phyloP scores from a whole-genome alignment of 2,329 filamentous ascomycete genomes.

The Ophiostoma piceae region DNA sequence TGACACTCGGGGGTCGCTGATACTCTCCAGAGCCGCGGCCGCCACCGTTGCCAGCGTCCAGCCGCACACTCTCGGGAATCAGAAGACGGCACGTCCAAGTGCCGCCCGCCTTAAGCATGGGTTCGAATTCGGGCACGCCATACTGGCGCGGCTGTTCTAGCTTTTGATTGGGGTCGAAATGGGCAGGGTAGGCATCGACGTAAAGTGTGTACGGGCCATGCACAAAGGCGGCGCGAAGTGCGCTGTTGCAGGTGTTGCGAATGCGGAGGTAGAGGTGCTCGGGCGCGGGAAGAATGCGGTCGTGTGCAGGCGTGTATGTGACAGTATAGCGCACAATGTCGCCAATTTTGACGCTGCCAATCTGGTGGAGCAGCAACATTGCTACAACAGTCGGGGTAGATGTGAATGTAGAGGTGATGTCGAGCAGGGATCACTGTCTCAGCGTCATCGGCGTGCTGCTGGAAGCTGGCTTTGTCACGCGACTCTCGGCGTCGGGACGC shows the following conservation, averaged over 20 bases:
- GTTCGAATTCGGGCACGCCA: constrained; percentile 86
- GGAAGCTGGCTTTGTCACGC: constrained; percentile 20
- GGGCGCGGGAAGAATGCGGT: constrained; percentile 85
- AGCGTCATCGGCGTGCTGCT: constrained; percentile 10
- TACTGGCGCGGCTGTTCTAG: constrained; percentile 63
- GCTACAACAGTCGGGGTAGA: constrained; percentile 24
- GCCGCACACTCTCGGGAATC: constrained; percentile 72
- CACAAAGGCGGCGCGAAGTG: constrained; percentile 88
- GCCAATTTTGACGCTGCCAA: constrained; percentile 86
- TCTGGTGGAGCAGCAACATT: constrained; percentile 90
- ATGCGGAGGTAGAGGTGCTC: constrained; percentile 76
- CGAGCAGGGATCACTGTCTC: background rate
- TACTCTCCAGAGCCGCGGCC: background rate
- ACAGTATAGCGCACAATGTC: constrained; percentile 89
- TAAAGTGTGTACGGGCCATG: constrained; percentile 92
- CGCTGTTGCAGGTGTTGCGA: constrained; percentile 85
- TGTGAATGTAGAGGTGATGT: background rate
- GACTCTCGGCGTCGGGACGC: constrained; percentile 17
- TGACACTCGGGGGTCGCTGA: constrained; percentile 50
- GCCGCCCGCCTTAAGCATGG: constrained; percentile 90
- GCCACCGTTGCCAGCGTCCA: constrained; percentile 55
- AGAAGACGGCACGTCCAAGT: constrained; percentile 74
- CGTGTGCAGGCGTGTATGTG: constrained; percentile 83
- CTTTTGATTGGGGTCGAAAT: constrained; percentile 77
- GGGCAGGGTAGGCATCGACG: constrained; percentile 76